Evolutionary conservation across 1,284 basidiomycete genomes (phyloP), one percentile per base, ranked within the genome.

Genomic region (Stereum hirsutum): DNA sequence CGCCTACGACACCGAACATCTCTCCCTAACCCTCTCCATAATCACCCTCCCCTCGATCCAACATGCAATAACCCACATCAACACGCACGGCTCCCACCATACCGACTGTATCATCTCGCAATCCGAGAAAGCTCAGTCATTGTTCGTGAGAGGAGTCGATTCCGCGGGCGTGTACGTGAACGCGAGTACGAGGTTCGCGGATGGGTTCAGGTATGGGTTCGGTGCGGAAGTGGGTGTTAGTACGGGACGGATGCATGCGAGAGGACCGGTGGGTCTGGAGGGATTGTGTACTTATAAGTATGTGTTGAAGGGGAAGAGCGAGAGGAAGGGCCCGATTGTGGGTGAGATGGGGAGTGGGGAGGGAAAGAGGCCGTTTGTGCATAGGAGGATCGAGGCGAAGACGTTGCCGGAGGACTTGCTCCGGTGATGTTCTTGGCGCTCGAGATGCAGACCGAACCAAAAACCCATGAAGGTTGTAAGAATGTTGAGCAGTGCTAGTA

Each of bases 181-280:
- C 55, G 90, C 93, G 3, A 89, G 84, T 50, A 96, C 96, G 6
- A 77, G 96, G 37, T 99, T 99, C 57, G 88, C 94, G 0, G 96
- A 99, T 62, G 96, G 96, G 1, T 98, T 95, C 64, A 68, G 96
- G 44, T 99, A 93, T 62, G 96, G 96, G 0, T 90, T 97, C 51
- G 96, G 96, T 1, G 95, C 96, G 2, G 96, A 99, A 64, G 95
- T 99, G 1, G 96, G 96, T 7, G 97, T 99, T 57, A 89, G 85
- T 58, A 99, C 96, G 0, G 93, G 93, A 2, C 84, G 90, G 55
- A 97, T 96, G 43, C 96, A 99, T 57, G 95, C 96, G 2, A 72
- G 96, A 24, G 96, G 96, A 2, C 96, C 96, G 0, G 96, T 99
- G 1, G 96, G 96, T 0, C 68, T 99, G 42, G 93, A 98, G 51